These are phyloP conservation scores for Digitaria exilis DNA, from an alignment of 202 grass and related monocot species.

Conservation along the genomic window DNA sequence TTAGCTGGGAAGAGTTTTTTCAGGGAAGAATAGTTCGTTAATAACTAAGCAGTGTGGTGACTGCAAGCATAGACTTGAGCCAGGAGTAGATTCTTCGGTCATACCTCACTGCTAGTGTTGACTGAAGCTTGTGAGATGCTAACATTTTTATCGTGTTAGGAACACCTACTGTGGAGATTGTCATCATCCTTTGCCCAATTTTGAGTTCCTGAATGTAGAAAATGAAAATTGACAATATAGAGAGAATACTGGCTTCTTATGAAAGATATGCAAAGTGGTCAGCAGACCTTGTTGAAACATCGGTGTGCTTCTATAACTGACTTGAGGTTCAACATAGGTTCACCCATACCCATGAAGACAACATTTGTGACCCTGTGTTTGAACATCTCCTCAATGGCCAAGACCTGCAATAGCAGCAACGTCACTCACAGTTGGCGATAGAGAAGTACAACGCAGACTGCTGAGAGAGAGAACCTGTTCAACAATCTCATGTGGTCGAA, in stretches of 20 bases:
- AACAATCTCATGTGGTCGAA: slow-evolving; percentile 76
- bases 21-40: no score
- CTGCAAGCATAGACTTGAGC: neutral
- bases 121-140: slow-evolving; percentile 87
- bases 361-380: slow-evolving; percentile 94
- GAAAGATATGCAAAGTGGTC: neutral
- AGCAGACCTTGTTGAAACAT: slow-evolving; percentile 84
- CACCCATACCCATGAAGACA: slow-evolving; percentile 99
- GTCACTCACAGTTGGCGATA: neutral
- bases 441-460: neutral
- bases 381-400: slow-evolving; percentile 84
- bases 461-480: slow-evolving; percentile 57
- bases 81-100: neutral
- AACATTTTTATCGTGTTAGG: slow-evolving; percentile 92
- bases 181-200: slow-evolving; percentile 99
- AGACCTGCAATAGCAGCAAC: slow-evolving; percentile 51
- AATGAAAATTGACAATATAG: neutral
- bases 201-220: slow-evolving; percentile 64
- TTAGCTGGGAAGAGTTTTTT: neutral
- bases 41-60: neutral
- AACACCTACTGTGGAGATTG: slow-evolving; percentile 96
- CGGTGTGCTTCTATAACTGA: slow-evolving; percentile 84
- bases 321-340: slow-evolving; percentile 95
- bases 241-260: neutral
- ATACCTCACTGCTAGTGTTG: slow-evolving; percentile 91